Base-by-base conservation (phyloP, 441 rosid genomes). In the Macaranga tanarius region DNA sequence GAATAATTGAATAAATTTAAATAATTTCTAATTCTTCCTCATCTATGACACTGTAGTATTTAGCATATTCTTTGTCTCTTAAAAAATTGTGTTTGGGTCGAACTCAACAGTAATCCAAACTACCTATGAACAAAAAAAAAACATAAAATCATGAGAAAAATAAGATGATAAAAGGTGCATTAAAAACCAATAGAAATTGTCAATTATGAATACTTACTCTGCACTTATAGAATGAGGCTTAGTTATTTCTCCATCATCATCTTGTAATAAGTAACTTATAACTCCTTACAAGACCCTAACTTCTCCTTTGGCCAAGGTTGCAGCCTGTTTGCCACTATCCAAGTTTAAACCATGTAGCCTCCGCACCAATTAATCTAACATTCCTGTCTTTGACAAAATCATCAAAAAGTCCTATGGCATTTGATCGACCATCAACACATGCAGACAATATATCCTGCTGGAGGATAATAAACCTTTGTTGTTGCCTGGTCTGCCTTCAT, bases 31-130 rank as follows among this genome's bases (percentile, higher is more conserved):
- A 75, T 28, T 98, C 99, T 79, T 91, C 98, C 55, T 84, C 92
- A 88, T 95, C 99, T 0, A 97, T 95, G 60, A 91, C 86, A 31
- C 87, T 81, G 10, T 87, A 79, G 83, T 92, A 95, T 75, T 92
- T 93, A 62, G 97, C 97, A 13, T 96, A 90, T 20, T 90, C 93
- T 71, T 60, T 76, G 62, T 95, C 99, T 83, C 92, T 95, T 81
- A 92, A 83, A 77, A 92, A 95, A 81, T 97, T 91, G 68, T 92
- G 98, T 86, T 95, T 98, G 2, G 99, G 98, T 80, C 99, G 97
- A 69, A 95, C 98, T 83, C 98, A 97, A 71, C 98, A 98, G 80
- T 91, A 95, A 80, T 92, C 98, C 97, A 92, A 86, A 69, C 97
- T 94, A 78, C 47, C n/a, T 64, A 67, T 57, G 69, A 71, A 66